Conservation (phyloP, 2,329 filamentous ascomycete genomes). For the Fusarium tricinctum region DNA sequence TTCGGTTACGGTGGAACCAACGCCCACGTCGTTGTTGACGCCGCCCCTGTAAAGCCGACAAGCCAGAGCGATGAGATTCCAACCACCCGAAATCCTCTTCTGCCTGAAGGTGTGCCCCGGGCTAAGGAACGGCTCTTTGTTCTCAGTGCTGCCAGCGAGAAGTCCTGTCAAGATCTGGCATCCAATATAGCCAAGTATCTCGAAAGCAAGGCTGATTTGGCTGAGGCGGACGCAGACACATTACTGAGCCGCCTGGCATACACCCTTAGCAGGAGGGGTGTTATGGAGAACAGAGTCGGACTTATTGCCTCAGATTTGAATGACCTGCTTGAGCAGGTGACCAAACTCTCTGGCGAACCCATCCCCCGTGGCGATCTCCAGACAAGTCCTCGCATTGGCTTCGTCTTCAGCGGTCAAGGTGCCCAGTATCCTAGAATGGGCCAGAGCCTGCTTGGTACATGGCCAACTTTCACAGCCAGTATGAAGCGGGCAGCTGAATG, state of each 20-base stretch:
- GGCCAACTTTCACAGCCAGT: slow-evolving; percentile 16
- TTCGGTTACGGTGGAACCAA: slow-evolving; percentile 52
- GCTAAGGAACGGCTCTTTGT: slow-evolving; percentile 19
- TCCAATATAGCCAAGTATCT: background rate
- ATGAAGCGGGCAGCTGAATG: background rate
- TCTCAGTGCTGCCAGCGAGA: slow-evolving; percentile 40
- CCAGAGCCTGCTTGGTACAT: slow-evolving; percentile 45
- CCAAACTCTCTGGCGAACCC: background rate
- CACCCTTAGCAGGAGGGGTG: background rate
- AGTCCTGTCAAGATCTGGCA: slow-evolving; percentile 29
- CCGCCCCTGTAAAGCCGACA: background rate
- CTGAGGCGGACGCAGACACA: background rate
- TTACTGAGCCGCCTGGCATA: background rate
- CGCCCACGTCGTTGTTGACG: slow-evolving; percentile 48
- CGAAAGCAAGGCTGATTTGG: background rate
- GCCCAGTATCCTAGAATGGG: slow-evolving; percentile 57
- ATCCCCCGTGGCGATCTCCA: slow-evolving; percentile 20
- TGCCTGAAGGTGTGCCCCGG: background rate
- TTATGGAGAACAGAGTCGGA: slow-evolving; percentile 25
- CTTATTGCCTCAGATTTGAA: slow-evolving; percentile 36
- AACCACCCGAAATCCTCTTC: background rate
- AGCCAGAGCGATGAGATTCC: background rate
- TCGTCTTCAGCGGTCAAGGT: slow-evolving; percentile 57
- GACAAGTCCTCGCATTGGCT: slow-evolving; percentile 33
- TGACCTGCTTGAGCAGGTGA: slow-evolving; percentile 22